Evolutionary conservation across 2,329 filamentous ascomycete genomes (phyloP), one percentile per base, ranked within the genome.

Genomic region (Phyllosticta citribraziliensis): DNA sequence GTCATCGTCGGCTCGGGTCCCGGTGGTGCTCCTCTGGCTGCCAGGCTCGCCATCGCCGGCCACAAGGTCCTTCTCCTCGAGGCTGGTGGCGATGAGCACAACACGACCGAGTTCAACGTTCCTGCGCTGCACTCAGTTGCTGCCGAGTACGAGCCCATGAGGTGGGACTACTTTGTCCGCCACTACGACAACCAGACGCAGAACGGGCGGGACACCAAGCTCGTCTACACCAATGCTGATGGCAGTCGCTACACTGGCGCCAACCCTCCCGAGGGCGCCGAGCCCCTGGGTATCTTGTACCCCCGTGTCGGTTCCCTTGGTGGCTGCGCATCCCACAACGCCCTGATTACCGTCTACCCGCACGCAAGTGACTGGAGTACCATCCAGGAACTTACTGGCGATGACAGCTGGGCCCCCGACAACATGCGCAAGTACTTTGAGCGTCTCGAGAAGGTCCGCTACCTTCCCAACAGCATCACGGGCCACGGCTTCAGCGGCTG

Each of bases 131-230:
- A 79, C 22, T 77, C 78, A 55, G 75, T 78, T 20, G 77, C 80
- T 1, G 83, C 81, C 11, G 81, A 86, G 66, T 80, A 85, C 63
- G 75, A 76, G 24, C 76, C 78, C 19, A 76, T 84, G 65, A 73
- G 77, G 54, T 88, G 84, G 84, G 81, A 85, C 69, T 87, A 82
- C 72, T 87, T 81, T 64, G 82, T 85, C n/a, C 78, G 78, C 54
- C 84, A 87, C 69, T 86, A 85, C 67, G 74, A 76, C 9, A 78
- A 86, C 63, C 72, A 82, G 53, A 70, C 72, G 22, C 76, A 80
- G 47, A 80, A 84, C 64, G 75, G 78, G 22, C 74, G 76, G 57
- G 83, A 87, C 68, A 80, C 74, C 66, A 87, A 87, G 75, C 81
- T 82, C 55, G 80, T 80, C 1, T 87, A 84, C 67, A 68, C 77